Evolutionary conservation across 768 basidiomycete genomes (phyloP), one percentile per base, ranked within the genome.

Genomic region (Xerocomellus chrysenteron): DNA sequence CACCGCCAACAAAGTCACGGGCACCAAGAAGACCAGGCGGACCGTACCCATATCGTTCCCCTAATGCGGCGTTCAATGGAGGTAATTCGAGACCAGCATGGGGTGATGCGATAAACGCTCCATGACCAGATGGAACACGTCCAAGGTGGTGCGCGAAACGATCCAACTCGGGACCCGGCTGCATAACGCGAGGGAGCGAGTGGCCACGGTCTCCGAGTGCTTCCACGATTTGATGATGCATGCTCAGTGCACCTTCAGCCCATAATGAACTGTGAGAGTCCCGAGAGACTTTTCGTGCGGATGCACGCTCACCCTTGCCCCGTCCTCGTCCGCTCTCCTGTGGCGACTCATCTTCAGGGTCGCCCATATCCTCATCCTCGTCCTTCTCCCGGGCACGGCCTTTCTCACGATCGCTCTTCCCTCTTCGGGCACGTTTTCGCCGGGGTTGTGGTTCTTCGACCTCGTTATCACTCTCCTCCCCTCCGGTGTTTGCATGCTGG

Each of bases 41-140:
- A 59, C 74, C 70, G 54, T 80, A 71, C 55, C 74, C 76, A 42
- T 73, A 74, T 55, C 71, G 66, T 24, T 72, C 72, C 41, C 71
- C 67, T 30, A 78, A 60, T 30, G 78, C 75, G 37, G 78, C 74
- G 50, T 74, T 77, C 52, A 86, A 72, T 1, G 87, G 82, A 3
- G 88, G 87, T 36, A 89, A 73, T 54, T 87, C 85, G 60, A 86
- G 86, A 37, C 82, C 82, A 16, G 79, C 75, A 62, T 74, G 66
- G 43, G 67, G 70, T 2, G 75, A 68, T 42, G 55, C 71, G 42
- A 74, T 74, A 54, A 73, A 73, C 16, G 68, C 66, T 33, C 73
- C 72, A 57, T 73, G 71, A 21, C 68, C 71, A 26, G 71, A 73
- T 37, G 68, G 67, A 57, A 73, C 67, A 26, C 71, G 71, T 17